phyloP scores from a whole-genome alignment of 2,329 filamentous ascomycete genomes.

The Biscogniauxia sp. region DNA sequence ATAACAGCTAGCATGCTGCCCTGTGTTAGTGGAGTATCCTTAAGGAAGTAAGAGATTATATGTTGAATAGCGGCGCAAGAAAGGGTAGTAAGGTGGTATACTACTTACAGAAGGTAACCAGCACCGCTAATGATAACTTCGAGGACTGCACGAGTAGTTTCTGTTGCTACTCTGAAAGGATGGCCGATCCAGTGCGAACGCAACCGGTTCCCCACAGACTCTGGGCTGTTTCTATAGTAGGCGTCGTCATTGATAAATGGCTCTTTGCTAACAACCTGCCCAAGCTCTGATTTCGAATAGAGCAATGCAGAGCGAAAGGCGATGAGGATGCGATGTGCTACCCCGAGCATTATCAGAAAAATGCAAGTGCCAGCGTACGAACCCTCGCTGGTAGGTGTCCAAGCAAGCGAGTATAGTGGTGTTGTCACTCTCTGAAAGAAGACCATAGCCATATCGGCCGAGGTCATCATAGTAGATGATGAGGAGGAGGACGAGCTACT shows the following conservation, averaged over 20 bases:
- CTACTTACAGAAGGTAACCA: constrained; percentile 30
- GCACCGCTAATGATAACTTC: constrained; percentile 28
- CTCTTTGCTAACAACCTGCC: not conserved
- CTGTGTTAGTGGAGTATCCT: not conserved
- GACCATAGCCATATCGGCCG: constrained; percentile 29
- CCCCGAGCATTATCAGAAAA: constrained; percentile 77
- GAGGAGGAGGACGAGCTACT: constrained; percentile 7
- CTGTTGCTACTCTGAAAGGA: constrained; percentile 26
- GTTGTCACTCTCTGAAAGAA: constrained; percentile 61
- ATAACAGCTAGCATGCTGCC: constrained; percentile 31
- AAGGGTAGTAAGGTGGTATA: not conserved
- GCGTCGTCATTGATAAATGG: not conserved
- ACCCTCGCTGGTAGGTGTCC: constrained; percentile 69
- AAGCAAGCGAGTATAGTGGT: constrained; percentile 63
- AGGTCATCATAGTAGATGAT: constrained; percentile 19
- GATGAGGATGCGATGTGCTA: constrained; percentile 66
- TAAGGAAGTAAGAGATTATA: not conserved
- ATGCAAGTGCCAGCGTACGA: constrained; percentile 87
- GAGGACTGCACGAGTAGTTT: constrained; percentile 22
- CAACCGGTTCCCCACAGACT: constrained; percentile 16
- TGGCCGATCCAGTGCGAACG: constrained; percentile 17
- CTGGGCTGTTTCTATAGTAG: constrained; percentile 10
- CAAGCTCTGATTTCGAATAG: constrained; percentile 9
- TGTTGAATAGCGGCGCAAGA: not conserved
- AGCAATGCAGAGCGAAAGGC: constrained; percentile 45